Evolutionary conservation across 805 yeast genomes (phyloP), one percentile per base, ranked within the genome.

Genomic region (Saturnispora bothae): DNA sequence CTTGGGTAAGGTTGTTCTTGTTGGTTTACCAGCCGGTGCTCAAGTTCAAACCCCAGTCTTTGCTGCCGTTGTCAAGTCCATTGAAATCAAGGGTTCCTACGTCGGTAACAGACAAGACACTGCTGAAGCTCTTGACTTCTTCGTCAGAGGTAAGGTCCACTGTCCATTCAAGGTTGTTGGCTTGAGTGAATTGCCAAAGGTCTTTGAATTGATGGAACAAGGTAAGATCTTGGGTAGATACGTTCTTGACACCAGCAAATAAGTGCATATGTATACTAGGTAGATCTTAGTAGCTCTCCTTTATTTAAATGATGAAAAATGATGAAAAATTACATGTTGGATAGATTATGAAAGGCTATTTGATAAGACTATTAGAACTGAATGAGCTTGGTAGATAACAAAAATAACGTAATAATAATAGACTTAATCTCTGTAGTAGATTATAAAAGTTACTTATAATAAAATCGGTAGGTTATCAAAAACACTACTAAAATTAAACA

Each of bases 31-130:
- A 52, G 83, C 85, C 20, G 78, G 77, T 51, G 89, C 92, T 46
- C 71, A 73, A 59, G 73, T 76, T 53, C 66, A 69, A 48, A 74
- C 85, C 29, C 71, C 74, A 41, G 84, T 84, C 39, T 79, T 83
- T 66, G 65, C 68, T 47, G 75, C 81, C 37, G 94, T 83, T 43
- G 78, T 80, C 49, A 79, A 72, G 64, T 73, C 83, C 42, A 66
- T 80, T 59, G 66, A 67, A 54, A 78, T 83, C 56, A 74, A 68
- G 59, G 94, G 92, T 51, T 82, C 94, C 38, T 81, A 81, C 57
- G 94, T 83, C 46, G 95, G 94, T 52, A 82, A 82, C 75, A 78
- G 94, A 65, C 80, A 81, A 48, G 95, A 84, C 64, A 73, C 89
- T 48, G 71, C 78, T 46, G 86, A 78, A 61, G 85, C 85, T 34